These are phyloP conservation scores for Anisodus acutangulus DNA, from an alignment of 257 asterid genomes.

Conservation along the genomic window DNA sequence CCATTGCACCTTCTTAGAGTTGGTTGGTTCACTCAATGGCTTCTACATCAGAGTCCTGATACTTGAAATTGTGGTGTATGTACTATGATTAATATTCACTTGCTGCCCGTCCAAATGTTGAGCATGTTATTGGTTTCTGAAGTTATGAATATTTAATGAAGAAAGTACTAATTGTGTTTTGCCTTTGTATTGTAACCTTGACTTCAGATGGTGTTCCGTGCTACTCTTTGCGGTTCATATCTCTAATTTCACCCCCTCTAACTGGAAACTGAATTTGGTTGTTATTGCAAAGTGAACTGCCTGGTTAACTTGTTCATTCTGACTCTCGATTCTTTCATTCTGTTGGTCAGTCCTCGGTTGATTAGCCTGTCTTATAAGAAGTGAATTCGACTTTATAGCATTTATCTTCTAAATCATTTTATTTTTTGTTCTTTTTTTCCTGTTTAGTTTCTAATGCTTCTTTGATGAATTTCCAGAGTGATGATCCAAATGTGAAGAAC, in stretches of 20 bases:
- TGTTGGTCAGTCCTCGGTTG: background rate
- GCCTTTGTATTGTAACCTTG: background rate
- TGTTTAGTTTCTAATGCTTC: background rate
- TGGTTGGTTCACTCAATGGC: slow-evolving; percentile 1
- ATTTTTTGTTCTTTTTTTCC: background rate
- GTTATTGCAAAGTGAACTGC: slow-evolving; percentile 1
- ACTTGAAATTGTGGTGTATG: background rate
- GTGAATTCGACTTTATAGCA: background rate
- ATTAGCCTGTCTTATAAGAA: background rate
- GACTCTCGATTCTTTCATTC: background rate
- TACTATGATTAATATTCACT: background rate
- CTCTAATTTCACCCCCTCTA: slow-evolving; percentile 2
- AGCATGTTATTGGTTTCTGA: background rate
- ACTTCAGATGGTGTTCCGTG: background rate
- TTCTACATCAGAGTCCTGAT: slow-evolving; percentile 5
- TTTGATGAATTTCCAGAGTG: slow-evolving; percentile 59
- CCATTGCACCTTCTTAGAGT: background rate
- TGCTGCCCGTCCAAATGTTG: background rate
- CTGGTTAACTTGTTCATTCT: background rate
- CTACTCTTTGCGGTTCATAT: background rate
- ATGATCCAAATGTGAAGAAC: slow-evolving; percentile 85
- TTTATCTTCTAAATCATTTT: background rate
- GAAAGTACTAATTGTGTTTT: slow-evolving; percentile 12
- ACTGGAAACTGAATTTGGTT: slow-evolving; percentile 6
- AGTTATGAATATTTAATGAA: background rate